phyloP scores from a whole-genome alignment of 2,329 filamentous ascomycete genomes.

The Amylocarpus encephaloides region DNA sequence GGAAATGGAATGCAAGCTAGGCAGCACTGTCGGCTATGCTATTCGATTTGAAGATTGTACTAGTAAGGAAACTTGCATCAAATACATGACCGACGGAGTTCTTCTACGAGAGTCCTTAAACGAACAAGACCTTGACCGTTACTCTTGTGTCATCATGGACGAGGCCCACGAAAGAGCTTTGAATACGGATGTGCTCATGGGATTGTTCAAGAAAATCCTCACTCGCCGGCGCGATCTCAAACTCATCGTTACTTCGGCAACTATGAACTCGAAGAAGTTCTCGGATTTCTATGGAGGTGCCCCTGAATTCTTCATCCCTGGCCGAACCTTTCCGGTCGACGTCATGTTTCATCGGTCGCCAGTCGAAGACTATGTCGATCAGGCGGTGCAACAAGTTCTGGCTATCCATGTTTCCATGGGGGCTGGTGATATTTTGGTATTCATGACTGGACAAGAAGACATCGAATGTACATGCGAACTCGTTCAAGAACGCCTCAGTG shows the following conservation, averaged over 20 bases:
- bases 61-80: constrained; percentile 89
- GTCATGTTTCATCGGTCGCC: constrained; percentile 92
- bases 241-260: constrained; percentile 94
- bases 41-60: constrained; percentile 99
- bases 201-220: constrained; percentile 93
- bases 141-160: constrained; percentile 99
- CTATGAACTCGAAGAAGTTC: constrained; percentile 96
- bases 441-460: constrained; percentile 99
- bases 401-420: constrained; percentile 96
- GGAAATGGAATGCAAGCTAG: constrained; percentile 93
- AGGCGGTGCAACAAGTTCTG: constrained; percentile 90
- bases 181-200: constrained; percentile 97
- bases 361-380: constrained; percentile 96
- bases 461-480: constrained; percentile 96
- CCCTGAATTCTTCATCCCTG: constrained; percentile 93
- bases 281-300: constrained; percentile 94
- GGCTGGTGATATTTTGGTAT: constrained; percentile 87
- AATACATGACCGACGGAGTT: constrained; percentile 99
- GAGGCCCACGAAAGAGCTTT: constrained; percentile 95
- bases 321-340: constrained; percentile 93
- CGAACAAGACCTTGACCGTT: constrained; percentile 87
- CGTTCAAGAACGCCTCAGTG: constrained; percentile 76
- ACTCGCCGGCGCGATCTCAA: constrained; percentile 86
- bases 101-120: constrained; percentile 87
- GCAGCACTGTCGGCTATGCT: constrained; percentile 85